Percentiles rank a stretch among this genome's conserved stretches.
phyloP scores from a whole-genome alignment of 208 protist species.

The Trypanosoma vivax region DNA sequence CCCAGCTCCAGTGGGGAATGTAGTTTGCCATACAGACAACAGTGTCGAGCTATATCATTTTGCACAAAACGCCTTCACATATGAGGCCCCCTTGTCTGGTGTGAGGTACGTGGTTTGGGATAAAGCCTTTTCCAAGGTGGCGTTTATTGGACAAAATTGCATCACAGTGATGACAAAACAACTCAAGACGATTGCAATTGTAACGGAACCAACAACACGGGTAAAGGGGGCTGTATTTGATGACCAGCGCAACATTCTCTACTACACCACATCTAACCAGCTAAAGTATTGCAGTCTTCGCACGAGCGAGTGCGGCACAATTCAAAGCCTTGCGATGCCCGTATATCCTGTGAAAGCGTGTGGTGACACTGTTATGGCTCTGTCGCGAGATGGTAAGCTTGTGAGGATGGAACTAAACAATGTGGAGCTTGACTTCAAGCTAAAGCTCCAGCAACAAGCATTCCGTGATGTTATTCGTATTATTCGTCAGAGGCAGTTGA shows the following conservation, averaged over 20 bases:
- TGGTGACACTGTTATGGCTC: constrained; percentile 81
- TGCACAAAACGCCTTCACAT: constrained; percentile 80
- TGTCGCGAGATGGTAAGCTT: constrained; percentile 91
- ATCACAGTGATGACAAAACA: constrained; percentile 88
- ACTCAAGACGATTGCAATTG: constrained; percentile 84
- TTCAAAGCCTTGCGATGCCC: constrained; percentile 93
- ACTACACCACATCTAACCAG: constrained; percentile 98
- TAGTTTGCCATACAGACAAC: constrained; percentile 82
- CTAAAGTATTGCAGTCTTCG: constrained; percentile 95
- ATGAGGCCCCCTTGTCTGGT: constrained; percentile 39
- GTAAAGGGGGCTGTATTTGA: constrained; percentile 95
- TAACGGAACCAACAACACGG: constrained; percentile 89
- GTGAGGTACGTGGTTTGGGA: constrained; percentile 95
- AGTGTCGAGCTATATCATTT: constrained; percentile 93
- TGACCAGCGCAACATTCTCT: constrained; percentile 91
- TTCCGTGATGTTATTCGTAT: constrained; percentile 94
- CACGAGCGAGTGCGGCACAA: constrained; percentile 95
- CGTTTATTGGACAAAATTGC: constrained; percentile 86
- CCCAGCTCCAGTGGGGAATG: constrained; percentile 48
- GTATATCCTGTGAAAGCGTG: constrained; percentile 92
- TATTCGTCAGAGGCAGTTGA: constrained; percentile 87
- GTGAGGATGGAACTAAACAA: constrained; percentile 87
- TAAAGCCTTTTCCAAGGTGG: constrained; percentile 85
- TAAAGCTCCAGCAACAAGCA: constrained; percentile 88
- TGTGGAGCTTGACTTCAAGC: constrained; percentile 95